Percentiles rank a stretch among this genome's conserved stretches.
These are phyloP conservation scores for Alternaria angustiovoidea DNA, from an alignment of 2,329 filamentous ascomycete species.

Conservation along the genomic window DNA sequence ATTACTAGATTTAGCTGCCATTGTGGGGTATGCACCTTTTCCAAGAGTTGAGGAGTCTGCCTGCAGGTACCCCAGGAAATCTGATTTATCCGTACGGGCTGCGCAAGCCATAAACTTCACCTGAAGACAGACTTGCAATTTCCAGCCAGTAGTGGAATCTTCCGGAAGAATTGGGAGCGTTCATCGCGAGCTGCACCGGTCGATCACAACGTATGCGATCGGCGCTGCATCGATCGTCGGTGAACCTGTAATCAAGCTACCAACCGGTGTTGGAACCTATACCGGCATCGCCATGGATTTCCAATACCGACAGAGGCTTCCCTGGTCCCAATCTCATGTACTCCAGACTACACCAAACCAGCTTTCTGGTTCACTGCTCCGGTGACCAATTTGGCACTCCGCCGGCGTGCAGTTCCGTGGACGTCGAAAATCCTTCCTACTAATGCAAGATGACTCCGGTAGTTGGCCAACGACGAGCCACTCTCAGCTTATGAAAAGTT, in stretches of 20 bases:
- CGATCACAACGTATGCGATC: conserved; percentile 13
- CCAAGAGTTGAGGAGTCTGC: conserved; percentile 15
- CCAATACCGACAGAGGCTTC: not conserved
- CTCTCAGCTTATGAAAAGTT: not conserved
- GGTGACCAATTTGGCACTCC: not conserved
- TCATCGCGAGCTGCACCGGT: not conserved
- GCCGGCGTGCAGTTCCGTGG: not conserved
- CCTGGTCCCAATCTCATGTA: not conserved
- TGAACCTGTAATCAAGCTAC: not conserved
- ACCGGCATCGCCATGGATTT: not conserved
- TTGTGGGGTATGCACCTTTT: conserved; percentile 27
- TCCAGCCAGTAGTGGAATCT: not conserved
- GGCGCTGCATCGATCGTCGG: conserved; percentile 13
- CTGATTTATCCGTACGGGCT: conserved; percentile 38
- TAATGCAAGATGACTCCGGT: not conserved
- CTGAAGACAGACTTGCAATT: not conserved
- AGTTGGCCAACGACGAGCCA: not conserved
- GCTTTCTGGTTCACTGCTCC: not conserved
- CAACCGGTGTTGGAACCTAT: not conserved
- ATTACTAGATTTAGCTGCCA: conserved; percentile 11
- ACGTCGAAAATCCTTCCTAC: not conserved
- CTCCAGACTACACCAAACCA: not conserved
- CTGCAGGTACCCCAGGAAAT: conserved; percentile 13
- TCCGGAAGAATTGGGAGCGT: not conserved
- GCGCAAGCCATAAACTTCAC: conserved; percentile 4